Evolutionary conservation across 306 rosid species (phyloP).

Genomic region (Prunus kanzakura): DNA sequence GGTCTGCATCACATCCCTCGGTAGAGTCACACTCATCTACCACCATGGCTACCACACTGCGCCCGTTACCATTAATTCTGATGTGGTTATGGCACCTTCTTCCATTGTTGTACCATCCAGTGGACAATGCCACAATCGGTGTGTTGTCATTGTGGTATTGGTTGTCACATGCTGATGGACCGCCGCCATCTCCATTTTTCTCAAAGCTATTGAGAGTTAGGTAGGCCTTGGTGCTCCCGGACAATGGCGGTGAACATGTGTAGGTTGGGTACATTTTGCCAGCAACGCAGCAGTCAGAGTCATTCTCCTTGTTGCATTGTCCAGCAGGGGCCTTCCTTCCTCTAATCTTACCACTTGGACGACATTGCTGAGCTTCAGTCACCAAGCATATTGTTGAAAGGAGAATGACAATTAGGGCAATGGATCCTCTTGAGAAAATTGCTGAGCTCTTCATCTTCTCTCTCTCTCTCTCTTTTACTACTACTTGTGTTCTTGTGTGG

Average conservation of each 20-base stretch:
- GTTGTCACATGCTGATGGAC: conserved; percentile 37
- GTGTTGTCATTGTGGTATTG: conserved; percentile 36
- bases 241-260: conserved; percentile 31
- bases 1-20: conserved; percentile 40
- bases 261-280: conserved; percentile 28
- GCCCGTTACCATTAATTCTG: not conserved
- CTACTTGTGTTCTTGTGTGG: not conserved
- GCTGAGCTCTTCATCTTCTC: conserved; percentile 8
- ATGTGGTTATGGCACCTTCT: conserved; percentile 34
- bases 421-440: not conserved
- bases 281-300: conserved; percentile 18
- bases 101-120: conserved; percentile 31
- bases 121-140: conserved; percentile 43
- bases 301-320: conserved; percentile 14
- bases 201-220: conserved; percentile 43
- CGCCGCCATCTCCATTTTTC: conserved; percentile 39
- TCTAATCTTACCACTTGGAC: conserved; percentile 15
- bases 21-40: conserved; percentile 67
- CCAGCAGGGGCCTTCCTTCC: conserved; percentile 16
- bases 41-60: conserved; percentile 41
- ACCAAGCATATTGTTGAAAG: not conserved
- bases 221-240: conserved; percentile 24
- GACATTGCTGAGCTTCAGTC: conserved; percentile 6
- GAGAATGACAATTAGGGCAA: not conserved
- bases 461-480: not conserved